Percentiles rank a stretch among this genome's conserved stretches.
phyloP scores from a whole-genome alignment of 805 yeast genomes.

The Spathaspora hagerdaliae region DNA sequence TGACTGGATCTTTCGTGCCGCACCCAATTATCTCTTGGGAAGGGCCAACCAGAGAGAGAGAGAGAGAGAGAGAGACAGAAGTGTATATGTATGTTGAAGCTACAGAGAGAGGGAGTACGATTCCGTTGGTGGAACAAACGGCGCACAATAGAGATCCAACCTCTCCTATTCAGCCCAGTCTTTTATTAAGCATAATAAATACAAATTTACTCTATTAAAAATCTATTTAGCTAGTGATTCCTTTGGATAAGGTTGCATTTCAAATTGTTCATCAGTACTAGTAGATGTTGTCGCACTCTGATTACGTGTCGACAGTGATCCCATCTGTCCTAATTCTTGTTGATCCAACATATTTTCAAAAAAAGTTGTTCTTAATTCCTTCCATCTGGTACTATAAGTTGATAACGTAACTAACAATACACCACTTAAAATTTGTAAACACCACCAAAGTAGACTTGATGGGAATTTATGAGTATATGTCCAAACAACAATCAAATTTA shows the following conservation, averaged over 20 bases:
- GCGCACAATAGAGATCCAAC: too few relatives aligned
- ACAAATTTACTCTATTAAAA: too few relatives aligned
- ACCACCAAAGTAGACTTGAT: conserved; percentile 75
- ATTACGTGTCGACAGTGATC: neutral
- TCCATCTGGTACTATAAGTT: conserved; percentile 89
- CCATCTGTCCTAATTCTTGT: conserved; percentile 42
- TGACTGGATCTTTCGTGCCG: too few relatives aligned
- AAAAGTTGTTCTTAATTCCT: conserved; percentile 82
- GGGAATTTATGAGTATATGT: conserved; percentile 67
- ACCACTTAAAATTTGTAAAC: conserved; percentile 65
- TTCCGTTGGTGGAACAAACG: too few relatives aligned
- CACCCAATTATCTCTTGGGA: too few relatives aligned
- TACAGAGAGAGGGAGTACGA: too few relatives aligned
- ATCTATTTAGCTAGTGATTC: neutral
- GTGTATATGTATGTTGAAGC: too few relatives aligned
- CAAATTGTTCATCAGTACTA: neutral
- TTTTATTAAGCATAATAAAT: too few relatives aligned
- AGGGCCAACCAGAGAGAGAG: too few relatives aligned
- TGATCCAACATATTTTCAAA: conserved; percentile 75
- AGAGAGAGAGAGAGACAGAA: too few relatives aligned
- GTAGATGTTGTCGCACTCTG: neutral
- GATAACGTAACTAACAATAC: conserved; percentile 72
- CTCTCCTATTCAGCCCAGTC: too few relatives aligned
- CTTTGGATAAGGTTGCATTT: neutral
- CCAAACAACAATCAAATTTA: conserved; percentile 71